Evolutionary conservation across 169 alveolate genomes (phyloP), one percentile per base, ranked within the genome.

Genomic region (Plasmodium ovale): DNA sequence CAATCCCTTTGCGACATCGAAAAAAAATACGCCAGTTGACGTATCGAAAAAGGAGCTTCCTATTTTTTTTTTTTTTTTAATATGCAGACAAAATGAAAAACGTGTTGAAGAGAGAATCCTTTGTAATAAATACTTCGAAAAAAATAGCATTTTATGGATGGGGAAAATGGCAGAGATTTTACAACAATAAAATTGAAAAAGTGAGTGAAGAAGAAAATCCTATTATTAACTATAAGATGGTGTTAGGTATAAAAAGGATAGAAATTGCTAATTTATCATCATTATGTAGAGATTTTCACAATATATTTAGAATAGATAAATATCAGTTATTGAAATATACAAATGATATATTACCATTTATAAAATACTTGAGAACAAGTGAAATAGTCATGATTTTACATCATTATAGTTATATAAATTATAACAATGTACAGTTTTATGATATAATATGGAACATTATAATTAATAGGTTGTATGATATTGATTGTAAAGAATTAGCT

Each of bases 341-440:
- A 44, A 29, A 85, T 85, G 91, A 85, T 47, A 68, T 85, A 39
- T 51, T 85, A 69, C 91, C 87, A 4, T 85, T 68, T 85, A 47
- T 85, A 10, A 85, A 47, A 33, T 85, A 53, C 33, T 44, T 85
- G 19, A 67, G 91, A 62, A 85, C 91, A 39, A 85, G 91, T 56
- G 91, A 85, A 47, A 85, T 85, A 16, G 91, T 68, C 5, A 85
- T 85, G 91, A 85, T 85, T 53, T 58, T 85, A 42, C 91, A 85
- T 49, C 91, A 85, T 51, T 85, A 85, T 60, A 29, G 74, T 35
- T 70, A 37, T 85, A 68, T 85, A 85, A 68, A 71, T 56, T 85
- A 85, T 71, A 58, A 53, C 4, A 85, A 85, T 56, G 7, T 42
- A 1, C 25, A 69, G 5, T 85, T 85, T 72, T 85, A 85, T 71